A percentile compares a stretch with the other conserved stretches of the same genome.
phyloP scores from a whole-genome alignment of 2,329 filamentous ascomycete genomes.

The Thermochaetoides dissita region DNA sequence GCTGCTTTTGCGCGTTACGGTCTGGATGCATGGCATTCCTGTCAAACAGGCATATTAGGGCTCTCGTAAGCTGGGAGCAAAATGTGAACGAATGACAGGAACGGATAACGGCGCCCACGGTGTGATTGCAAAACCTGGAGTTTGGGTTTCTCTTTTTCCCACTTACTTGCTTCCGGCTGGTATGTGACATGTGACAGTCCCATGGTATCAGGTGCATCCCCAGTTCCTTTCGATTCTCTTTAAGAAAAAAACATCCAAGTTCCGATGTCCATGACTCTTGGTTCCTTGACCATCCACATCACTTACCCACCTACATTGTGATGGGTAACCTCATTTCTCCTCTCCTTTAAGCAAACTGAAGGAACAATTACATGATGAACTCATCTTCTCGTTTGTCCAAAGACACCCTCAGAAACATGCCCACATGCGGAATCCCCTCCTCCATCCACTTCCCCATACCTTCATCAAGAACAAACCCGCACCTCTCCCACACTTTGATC shows the following conservation, averaged over 20 bases:
- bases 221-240: neutral
- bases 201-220: conserved; percentile 2
- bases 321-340: too few relatives aligned
- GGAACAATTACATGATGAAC: too few relatives aligned
- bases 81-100: conserved; percentile 14
- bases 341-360: too few relatives aligned
- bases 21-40: conserved; percentile 29
- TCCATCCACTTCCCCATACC: conserved; percentile 66
- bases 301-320: too few relatives aligned
- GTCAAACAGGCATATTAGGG: conserved; percentile 28
- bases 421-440: conserved; percentile 72
- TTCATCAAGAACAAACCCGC: conserved; percentile 63
- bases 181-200: neutral
- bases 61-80: conserved; percentile 19
- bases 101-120: conserved; percentile 1
- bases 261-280: too few relatives aligned
- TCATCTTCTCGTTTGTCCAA: neutral
- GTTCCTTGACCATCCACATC: too few relatives aligned
- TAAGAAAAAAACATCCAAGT: too few relatives aligned
- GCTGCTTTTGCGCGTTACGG: conserved; percentile 32
- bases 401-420: conserved; percentile 54
- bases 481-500: conserved; percentile 49
- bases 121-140: conserved; percentile 7
- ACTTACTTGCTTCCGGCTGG: neutral
- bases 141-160: conserved; percentile 5